Percentiles rank a stretch among this genome's conserved stretches.
phyloP scores from a whole-genome alignment of 305 asterid genomes.

The Andrographis paniculata region DNA sequence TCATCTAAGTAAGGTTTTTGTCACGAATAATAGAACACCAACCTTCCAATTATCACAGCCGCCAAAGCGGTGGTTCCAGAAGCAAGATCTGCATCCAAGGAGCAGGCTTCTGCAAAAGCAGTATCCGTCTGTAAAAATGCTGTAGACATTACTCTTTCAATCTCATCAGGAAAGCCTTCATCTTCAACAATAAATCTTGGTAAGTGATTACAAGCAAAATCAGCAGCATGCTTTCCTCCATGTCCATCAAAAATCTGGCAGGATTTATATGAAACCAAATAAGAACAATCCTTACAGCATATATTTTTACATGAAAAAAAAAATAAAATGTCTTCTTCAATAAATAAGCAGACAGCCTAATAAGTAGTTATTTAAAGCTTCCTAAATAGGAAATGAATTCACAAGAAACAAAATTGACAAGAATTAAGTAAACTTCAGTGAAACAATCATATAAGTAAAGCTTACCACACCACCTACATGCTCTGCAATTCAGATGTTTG shows the following conservation, averaged over 20 bases:
- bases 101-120: slow-evolving; percentile 52
- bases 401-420: no score
- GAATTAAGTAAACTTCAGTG: no score
- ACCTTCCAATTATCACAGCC: slow-evolving; percentile 64
- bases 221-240: slow-evolving; percentile 84
- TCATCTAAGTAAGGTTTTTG: not conserved
- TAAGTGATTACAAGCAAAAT: slow-evolving; percentile 41
- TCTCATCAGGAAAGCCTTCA: slow-evolving; percentile 42
- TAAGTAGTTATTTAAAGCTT: no score
- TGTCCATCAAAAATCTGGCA: slow-evolving; percentile 74
- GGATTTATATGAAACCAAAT: no score
- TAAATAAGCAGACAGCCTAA: no score
- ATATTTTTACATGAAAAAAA: not conserved
- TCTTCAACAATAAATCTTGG: slow-evolving; percentile 56
- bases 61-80: slow-evolving; percentile 78
- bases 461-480: no score
- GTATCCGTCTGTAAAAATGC: slow-evolving; percentile 57
- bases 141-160: slow-evolving; percentile 36
- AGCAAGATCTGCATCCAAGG: slow-evolving; percentile 56
- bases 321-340: no score
- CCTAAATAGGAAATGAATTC: no score
- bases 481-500: no score
- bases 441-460: no score
- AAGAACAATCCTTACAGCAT: not conserved
- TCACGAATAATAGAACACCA: not conserved